Percentiles rank a stretch among this genome's conserved stretches.
phyloP scores from a whole-genome alignment of 305 asterid genomes.

The Plantago coronopus region DNA sequence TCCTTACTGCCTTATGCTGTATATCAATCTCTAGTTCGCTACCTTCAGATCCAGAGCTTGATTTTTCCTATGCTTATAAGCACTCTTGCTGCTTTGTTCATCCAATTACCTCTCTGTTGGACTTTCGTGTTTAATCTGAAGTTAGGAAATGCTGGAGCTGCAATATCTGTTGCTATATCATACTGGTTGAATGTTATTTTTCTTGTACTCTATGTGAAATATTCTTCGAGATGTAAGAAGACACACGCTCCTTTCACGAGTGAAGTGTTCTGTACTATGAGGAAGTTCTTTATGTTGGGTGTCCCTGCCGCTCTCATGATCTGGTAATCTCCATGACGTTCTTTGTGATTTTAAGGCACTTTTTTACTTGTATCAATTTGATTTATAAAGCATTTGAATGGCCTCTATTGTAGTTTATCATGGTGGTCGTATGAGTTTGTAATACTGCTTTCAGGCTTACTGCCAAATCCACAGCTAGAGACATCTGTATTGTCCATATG shows the following conservation, averaged over 20 bases:
- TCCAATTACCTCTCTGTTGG: slow-evolving; percentile 32
- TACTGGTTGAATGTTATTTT: slow-evolving; percentile 27
- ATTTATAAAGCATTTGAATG: background rate
- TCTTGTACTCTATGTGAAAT: slow-evolving; percentile 25
- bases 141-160: slow-evolving; percentile 31
- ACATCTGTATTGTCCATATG: slow-evolving; percentile 35
- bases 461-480: slow-evolving; percentile 37
- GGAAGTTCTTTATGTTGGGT: slow-evolving; percentile 24
- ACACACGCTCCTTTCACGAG: slow-evolving; percentile 22
- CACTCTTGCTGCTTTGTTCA: slow-evolving; percentile 15
- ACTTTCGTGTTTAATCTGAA: slow-evolving; percentile 27
- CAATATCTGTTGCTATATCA: slow-evolving; percentile 26
- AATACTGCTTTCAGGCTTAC: slow-evolving; percentile 34
- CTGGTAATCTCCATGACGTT: slow-evolving; percentile 16
- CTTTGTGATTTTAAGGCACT: background rate
- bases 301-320: slow-evolving; percentile 34
- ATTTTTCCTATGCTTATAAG: slow-evolving; percentile 33
- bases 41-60: slow-evolving; percentile 31
- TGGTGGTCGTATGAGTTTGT: slow-evolving; percentile 41
- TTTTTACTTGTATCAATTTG: background rate
- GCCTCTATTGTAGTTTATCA: slow-evolving; percentile 20
- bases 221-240: slow-evolving; percentile 22
- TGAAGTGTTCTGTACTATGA: slow-evolving; percentile 19
- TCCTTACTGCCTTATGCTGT: slow-evolving; percentile 28
- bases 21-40: slow-evolving; percentile 25